phyloP scores from a whole-genome alignment of 805 yeast species.

The Teunomyces kruisii region DNA sequence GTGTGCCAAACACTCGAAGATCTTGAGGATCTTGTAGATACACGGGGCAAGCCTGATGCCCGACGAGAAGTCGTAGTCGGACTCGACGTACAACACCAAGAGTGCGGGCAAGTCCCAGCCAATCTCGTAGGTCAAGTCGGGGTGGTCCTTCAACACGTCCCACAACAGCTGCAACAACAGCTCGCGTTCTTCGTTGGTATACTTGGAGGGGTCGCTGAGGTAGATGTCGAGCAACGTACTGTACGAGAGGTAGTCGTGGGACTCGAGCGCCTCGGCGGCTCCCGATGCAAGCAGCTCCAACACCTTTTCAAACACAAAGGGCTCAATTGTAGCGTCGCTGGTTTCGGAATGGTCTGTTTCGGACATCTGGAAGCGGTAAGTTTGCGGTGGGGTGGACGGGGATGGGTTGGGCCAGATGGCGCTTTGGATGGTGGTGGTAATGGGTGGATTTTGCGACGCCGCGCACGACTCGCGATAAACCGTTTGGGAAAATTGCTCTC shows the following conservation, averaged over 20 bases:
- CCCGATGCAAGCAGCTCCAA: slow-evolving; percentile 30
- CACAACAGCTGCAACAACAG: slow-evolving; percentile 47
- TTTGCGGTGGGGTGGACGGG: background rate
- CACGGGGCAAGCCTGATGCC: slow-evolving; percentile 40
- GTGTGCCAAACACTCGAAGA: slow-evolving; percentile 63
- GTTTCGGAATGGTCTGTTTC: slow-evolving; percentile 10
- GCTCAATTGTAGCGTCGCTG: slow-evolving; percentile 17
- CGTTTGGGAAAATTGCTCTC: too few species aligned
- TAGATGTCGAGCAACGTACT: slow-evolving; percentile 71
- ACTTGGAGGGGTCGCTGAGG: slow-evolving; percentile 47
- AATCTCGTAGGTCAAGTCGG: slow-evolving; percentile 58
- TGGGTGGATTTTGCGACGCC: too few species aligned
- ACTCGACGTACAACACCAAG: slow-evolving; percentile 54
- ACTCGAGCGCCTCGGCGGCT: slow-evolving; percentile 37
- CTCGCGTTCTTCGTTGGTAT: slow-evolving; percentile 49
- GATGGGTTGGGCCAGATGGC: too few species aligned
- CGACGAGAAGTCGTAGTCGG: slow-evolving; percentile 23
- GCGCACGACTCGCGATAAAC: too few species aligned
- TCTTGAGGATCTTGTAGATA: slow-evolving; percentile 38
- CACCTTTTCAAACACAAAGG: slow-evolving; percentile 22
- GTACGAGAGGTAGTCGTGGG: slow-evolving; percentile 65
- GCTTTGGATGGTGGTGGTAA: too few species aligned
- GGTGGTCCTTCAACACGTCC: slow-evolving; percentile 43
- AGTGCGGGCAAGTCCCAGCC: slow-evolving; percentile 92
- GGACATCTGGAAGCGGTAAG: slow-evolving; percentile 4